Conservation (phyloP, 441 rosid genomes). For the Populus hybrid region DNA sequence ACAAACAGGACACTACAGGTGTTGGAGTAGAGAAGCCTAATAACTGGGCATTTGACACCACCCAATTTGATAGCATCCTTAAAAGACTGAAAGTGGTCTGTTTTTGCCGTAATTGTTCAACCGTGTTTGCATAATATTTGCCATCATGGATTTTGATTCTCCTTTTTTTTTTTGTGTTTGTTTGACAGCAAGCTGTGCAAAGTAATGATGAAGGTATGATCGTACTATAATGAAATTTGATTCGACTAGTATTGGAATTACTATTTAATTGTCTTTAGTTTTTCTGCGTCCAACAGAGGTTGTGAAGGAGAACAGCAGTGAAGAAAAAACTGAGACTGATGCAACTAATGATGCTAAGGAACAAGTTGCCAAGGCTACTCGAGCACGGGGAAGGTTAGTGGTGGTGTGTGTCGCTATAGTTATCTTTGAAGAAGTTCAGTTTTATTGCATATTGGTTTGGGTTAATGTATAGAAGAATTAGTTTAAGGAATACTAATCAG, state of each 20-base stretch:
- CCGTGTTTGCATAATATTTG: neutral
- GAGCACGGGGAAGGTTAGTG: slow-evolving; percentile 90
- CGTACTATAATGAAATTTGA: neutral
- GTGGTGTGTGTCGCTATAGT: neutral
- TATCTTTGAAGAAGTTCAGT: neutral
- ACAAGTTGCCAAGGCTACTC: slow-evolving; percentile 55
- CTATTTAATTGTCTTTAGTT: neutral
- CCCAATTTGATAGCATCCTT: slow-evolving; percentile 92
- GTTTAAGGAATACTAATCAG: neutral
- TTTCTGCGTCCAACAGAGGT: slow-evolving; percentile 26
- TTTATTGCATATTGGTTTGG: neutral
- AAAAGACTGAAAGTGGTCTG: slow-evolving; percentile 92
- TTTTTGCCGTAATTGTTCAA: neutral
- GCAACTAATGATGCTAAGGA: slow-evolving; percentile 37
- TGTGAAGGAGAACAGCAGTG: slow-evolving; percentile 37
- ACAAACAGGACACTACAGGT: slow-evolving; percentile 92
- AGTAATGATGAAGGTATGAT: slow-evolving; percentile 52
- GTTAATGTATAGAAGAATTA: neutral
- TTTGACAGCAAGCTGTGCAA: slow-evolving; percentile 63
- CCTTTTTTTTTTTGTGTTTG: slow-evolving; percentile 5
- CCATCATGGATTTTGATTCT: neutral
- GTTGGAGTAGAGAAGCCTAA: slow-evolving; percentile 91
- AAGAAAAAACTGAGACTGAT: slow-evolving; percentile 34
- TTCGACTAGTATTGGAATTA: neutral
- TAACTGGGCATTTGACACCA: slow-evolving; percentile 92